A percentile compares a stretch with the other conserved stretches of the same genome.
Conservation (phyloP, 352 stramenopile species). For the Phytophthora ohioensis region DNA sequence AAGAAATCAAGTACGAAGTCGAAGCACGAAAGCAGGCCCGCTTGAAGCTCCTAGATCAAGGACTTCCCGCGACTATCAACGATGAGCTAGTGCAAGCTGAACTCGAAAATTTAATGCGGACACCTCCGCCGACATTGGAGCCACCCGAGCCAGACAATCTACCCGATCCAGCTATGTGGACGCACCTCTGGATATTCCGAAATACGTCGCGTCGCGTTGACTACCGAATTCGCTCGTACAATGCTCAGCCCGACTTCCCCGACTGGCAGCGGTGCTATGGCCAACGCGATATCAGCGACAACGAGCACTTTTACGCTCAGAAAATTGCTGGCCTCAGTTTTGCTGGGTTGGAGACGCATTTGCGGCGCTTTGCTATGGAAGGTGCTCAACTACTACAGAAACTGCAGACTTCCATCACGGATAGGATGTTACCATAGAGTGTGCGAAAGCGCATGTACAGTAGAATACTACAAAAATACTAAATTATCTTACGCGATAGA, state of each 20-base stretch:
- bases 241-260: constrained; percentile 46
- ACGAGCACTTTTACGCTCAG: constrained; percentile 45
- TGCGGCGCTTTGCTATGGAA: constrained; percentile 45
- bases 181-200: constrained; percentile 69
- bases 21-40: constrained; percentile 33
- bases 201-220: constrained; percentile 43
- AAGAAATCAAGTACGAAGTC: constrained; percentile 33
- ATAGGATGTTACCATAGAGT: too few species aligned
- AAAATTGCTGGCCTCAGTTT: constrained; percentile 42
- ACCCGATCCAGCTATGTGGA: constrained; percentile 66
- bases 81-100: constrained; percentile 28
- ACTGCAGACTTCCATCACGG: constrained; percentile 3
- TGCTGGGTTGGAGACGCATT: constrained; percentile 36
- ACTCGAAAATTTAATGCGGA: constrained; percentile 20
- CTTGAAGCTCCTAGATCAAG: constrained; percentile 25
- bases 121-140: constrained; percentile 28
- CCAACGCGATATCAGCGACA: constrained; percentile 38
- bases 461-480: constrained; percentile 5
- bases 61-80: constrained; percentile 6
- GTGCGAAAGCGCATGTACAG: constrained; percentile 11
- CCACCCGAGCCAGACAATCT: constrained; percentile 33
- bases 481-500: constrained; percentile 24
- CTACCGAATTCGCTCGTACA: constrained; percentile 65
- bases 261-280: constrained; percentile 67
- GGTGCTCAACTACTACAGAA: constrained; percentile 33